These are phyloP conservation scores for Trypanosoma vivax DNA, from an alignment of 208 protist species.

Conservation along the genomic window DNA sequence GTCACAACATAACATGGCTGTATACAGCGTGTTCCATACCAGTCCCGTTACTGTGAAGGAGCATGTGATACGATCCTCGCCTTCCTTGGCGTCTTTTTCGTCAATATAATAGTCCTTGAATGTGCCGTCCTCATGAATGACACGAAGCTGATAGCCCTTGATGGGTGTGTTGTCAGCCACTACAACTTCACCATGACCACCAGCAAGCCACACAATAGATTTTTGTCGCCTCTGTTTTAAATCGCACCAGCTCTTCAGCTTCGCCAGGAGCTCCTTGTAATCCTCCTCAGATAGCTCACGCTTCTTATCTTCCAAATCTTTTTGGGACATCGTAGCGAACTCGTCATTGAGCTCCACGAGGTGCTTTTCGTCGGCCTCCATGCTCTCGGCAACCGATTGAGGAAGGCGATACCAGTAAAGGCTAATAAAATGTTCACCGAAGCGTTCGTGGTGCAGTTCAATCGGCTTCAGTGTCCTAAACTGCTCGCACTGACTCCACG, in stretches of 20 bases:
- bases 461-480: slow-evolving; percentile 66
- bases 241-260: slow-evolving; percentile 36
- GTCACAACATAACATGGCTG: slow-evolving; percentile 68
- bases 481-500: slow-evolving; percentile 48
- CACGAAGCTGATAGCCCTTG: slow-evolving; percentile 63
- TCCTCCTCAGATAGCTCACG: slow-evolving; percentile 30
- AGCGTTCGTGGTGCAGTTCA: slow-evolving; percentile 69
- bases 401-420: slow-evolving; percentile 80
- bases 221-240: slow-evolving; percentile 26
- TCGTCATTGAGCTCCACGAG: slow-evolving; percentile 51
- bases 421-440: slow-evolving; percentile 90
- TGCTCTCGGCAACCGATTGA: slow-evolving; percentile 7
- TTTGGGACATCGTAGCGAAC: slow-evolving; percentile 49
- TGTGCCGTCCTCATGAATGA: slow-evolving; percentile 64
- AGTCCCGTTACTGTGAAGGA: slow-evolving; percentile 71
- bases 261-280: slow-evolving; percentile 33
- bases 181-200: slow-evolving; percentile 48
- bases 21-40: slow-evolving; percentile 80
- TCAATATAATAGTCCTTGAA: slow-evolving; percentile 42
- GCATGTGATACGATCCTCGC: not conserved
- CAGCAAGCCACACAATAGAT: slow-evolving; percentile 23
- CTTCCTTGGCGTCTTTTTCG: not conserved
- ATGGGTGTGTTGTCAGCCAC: slow-evolving; percentile 48
- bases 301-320: slow-evolving; percentile 53
- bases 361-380: slow-evolving; percentile 28